Evolutionary conservation across 169 alveolate genomes (phyloP).

Genomic region (Plasmodium fragile): DNA sequence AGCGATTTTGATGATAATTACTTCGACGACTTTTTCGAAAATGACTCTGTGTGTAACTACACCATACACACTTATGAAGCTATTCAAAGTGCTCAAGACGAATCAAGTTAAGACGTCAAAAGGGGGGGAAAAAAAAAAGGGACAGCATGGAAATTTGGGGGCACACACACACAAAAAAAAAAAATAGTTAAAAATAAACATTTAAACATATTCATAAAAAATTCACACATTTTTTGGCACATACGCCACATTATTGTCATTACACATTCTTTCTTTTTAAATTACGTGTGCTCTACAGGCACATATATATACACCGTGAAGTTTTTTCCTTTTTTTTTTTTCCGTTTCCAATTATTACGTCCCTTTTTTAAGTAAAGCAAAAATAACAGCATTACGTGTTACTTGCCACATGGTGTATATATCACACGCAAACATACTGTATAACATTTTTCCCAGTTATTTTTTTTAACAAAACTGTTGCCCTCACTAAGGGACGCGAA

Average conservation of each 20-base stretch:
- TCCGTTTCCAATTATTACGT: slow-evolving; percentile 5
- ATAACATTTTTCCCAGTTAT: slow-evolving; percentile 21
- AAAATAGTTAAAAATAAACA: slow-evolving; percentile 1
- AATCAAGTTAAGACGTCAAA: neutral
- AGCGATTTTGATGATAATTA: slow-evolving; percentile 23
- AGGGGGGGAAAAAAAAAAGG: neutral
- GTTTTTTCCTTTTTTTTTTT: slow-evolving; percentile 4
- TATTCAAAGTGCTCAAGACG: slow-evolving; percentile 10
- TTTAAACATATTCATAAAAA: neutral
- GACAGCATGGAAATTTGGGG: neutral
- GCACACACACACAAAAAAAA: neutral
- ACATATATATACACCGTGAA: neutral
- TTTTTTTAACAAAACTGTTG: slow-evolving; percentile 5
- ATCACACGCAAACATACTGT: neutral
- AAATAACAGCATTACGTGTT: neutral
- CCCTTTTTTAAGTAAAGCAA: slow-evolving; percentile 17
- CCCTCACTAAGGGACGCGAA: neutral
- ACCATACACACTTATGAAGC: slow-evolving; percentile 40
- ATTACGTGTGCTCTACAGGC: neutral
- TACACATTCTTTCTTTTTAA: slow-evolving; percentile 13
- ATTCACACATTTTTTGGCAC: neutral
- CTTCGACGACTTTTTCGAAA: slow-evolving; percentile 13
- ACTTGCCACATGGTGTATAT: neutral
- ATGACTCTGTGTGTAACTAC: slow-evolving; percentile 14
- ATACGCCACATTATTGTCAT: neutral